phyloP scores from a whole-genome alignment of 331 rosid genomes.

The Erythrophleum ivorense region DNA sequence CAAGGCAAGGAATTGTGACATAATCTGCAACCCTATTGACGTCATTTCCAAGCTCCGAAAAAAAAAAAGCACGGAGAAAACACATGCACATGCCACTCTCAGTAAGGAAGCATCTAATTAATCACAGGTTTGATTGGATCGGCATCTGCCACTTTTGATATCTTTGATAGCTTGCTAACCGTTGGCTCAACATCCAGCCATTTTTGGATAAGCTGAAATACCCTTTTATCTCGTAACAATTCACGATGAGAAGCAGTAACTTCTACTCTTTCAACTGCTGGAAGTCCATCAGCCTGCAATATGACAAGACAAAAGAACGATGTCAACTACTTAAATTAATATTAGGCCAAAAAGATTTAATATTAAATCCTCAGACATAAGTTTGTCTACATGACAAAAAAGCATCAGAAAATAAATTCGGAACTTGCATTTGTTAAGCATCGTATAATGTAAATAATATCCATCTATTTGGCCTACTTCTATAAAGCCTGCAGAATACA shows the following conservation, averaged over 20 bases:
- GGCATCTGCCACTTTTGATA: slow-evolving; percentile 69
- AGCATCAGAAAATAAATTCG: neutral
- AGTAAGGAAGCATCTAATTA: slow-evolving; percentile 22
- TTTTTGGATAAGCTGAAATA: slow-evolving; percentile 57
- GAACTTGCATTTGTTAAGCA: slow-evolving; percentile 19
- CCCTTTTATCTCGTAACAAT: slow-evolving; percentile 57
- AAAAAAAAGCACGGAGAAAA: slow-evolving; percentile 4
- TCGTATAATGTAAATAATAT: slow-evolving; percentile 24
- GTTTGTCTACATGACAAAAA: neutral
- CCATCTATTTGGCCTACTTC: slow-evolving; percentile 23
- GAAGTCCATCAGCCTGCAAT: slow-evolving; percentile 82
- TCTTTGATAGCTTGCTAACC: slow-evolving; percentile 51
- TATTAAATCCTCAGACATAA: neutral
- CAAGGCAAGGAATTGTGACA: neutral
- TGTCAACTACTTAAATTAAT: neutral
- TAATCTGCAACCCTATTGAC: neutral
- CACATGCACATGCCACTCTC: neutral
- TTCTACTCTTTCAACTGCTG: slow-evolving; percentile 76
- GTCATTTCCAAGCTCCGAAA: neutral
- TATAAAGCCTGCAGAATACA: neutral
- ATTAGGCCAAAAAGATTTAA: neutral
- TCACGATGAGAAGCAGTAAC: slow-evolving; percentile 70
- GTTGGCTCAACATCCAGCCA: slow-evolving; percentile 75
- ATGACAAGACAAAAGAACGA: slow-evolving; percentile 30
- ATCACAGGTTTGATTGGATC: slow-evolving; percentile 34